Conservation (phyloP, 192 early-diverging fungal genomes). For the Backusella liffmaniae region DNA sequence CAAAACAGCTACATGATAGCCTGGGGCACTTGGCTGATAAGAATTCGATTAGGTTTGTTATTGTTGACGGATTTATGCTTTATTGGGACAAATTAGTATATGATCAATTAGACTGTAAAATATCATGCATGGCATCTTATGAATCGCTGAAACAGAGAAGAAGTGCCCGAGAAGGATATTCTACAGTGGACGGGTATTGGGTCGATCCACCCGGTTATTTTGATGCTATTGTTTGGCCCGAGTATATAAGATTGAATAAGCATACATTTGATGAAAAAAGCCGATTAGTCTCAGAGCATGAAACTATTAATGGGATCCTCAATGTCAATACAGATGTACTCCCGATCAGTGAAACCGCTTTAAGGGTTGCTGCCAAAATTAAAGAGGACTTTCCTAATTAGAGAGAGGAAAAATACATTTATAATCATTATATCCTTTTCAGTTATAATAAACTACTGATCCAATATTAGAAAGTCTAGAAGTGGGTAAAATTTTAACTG, state of each 20-base stretch:
- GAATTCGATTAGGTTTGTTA: conserved; percentile 36
- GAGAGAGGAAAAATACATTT: background rate
- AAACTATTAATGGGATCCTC: conserved; percentile 7
- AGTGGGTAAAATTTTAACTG: no score
- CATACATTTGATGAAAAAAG: conserved; percentile 32
- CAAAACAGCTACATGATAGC: background rate
- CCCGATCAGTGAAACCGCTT: conserved; percentile 18
- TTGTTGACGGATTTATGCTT: conserved; percentile 84
- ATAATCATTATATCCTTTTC: no score
- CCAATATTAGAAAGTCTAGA: no score
- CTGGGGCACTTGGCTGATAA: background rate
- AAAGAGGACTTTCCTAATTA: background rate
- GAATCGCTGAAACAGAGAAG: conserved; percentile 63
- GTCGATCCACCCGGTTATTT: conserved; percentile 76
- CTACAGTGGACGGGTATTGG: conserved; percentile 79
- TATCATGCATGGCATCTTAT: conserved; percentile 61
- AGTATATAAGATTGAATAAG: conserved; percentile 50
- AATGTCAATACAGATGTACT: conserved; percentile 24
- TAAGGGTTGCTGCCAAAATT: background rate
- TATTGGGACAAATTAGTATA: conserved; percentile 51
- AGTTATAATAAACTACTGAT: no score
- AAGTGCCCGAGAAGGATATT: conserved; percentile 63
- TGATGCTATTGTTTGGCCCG: conserved; percentile 76
- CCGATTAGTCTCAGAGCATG: background rate
- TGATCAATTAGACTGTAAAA: conserved; percentile 45